Conservation (phyloP, 163 green algal species). For the Scenedesmus sp. region DNA sequence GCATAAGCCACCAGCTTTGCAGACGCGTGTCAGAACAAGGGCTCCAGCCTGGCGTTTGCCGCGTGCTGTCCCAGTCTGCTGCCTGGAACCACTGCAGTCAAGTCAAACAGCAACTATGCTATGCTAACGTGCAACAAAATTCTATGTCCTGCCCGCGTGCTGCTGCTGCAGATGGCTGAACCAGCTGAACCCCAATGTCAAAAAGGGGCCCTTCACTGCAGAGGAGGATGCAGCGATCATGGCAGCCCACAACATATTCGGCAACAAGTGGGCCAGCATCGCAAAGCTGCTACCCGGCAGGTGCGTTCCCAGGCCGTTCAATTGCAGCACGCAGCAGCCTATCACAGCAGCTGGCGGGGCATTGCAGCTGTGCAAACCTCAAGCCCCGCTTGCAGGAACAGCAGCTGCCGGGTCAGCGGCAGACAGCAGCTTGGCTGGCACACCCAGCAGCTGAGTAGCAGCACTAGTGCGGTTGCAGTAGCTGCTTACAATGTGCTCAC, state of each 20-base stretch:
- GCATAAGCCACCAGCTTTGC: too few species aligned
- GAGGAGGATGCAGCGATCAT: constrained; percentile 81
- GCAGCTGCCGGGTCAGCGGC: background rate
- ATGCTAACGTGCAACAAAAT: background rate
- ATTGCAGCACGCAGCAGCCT: background rate
- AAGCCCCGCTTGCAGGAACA: background rate
- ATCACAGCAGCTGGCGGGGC: background rate
- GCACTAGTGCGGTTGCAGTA: background rate
- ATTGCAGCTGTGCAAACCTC: background rate
- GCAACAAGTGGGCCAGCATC: constrained; percentile 90
- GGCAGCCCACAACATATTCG: constrained; percentile 62
- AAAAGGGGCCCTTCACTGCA: constrained; percentile 85
- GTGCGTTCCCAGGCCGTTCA: constrained; percentile 33
- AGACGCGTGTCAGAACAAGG: too few species aligned
- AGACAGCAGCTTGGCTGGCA: background rate
- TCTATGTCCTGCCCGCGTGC: background rate
- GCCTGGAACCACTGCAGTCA: too few species aligned
- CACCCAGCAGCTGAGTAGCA: background rate
- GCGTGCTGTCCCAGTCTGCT: too few species aligned
- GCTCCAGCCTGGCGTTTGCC: too few species aligned
- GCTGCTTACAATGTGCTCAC: too few species aligned
- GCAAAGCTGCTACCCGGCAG: constrained; percentile 83
- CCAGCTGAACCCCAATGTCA: constrained; percentile 93
- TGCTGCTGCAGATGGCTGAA: constrained; percentile 89
- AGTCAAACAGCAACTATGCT: too few species aligned